phyloP scores from a whole-genome alignment of 73 alveolate genomes.

The Uronychia setigera region DNA sequence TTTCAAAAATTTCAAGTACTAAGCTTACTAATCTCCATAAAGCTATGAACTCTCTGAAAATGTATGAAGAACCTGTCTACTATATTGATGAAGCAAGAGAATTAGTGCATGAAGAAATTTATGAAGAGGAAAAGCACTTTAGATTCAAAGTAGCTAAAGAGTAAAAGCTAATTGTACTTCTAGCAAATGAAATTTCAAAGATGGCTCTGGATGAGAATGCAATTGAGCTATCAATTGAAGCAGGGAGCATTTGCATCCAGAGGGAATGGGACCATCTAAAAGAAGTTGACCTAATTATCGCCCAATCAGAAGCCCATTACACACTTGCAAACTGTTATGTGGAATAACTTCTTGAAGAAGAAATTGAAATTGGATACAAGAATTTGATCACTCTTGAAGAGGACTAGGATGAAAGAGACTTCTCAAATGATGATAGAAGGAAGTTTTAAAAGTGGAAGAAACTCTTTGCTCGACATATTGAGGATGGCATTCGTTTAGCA shows the following conservation, averaged over 20 bases:
- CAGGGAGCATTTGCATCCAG: constrained; percentile 69
- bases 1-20: constrained; percentile 82
- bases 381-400: constrained; percentile 59
- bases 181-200: constrained; percentile 75
- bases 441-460: constrained; percentile 79
- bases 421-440: constrained; percentile 74
- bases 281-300: constrained; percentile 87
- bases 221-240: constrained; percentile 80
- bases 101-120: constrained; percentile 92
- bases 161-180: constrained; percentile 65
- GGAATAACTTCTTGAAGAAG: constrained; percentile 81
- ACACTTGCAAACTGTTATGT: constrained; percentile 85
- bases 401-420: constrained; percentile 75
- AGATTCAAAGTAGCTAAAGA: constrained; percentile 79
- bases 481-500: constrained; percentile 88
- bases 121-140: constrained; percentile 71
- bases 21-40: constrained; percentile 77
- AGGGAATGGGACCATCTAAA: constrained; percentile 84
- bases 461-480: constrained; percentile 76
- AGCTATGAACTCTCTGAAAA: constrained; percentile 63
- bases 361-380: constrained; percentile 84
- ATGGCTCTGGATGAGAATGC: constrained; percentile 79
- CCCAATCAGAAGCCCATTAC: constrained; percentile 87
- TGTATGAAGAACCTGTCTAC: constrained; percentile 79
- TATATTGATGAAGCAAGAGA: constrained; percentile 70